These are phyloP conservation scores for Sutorius australiensis DNA, from an alignment of 768 basidiomycete species.

Conservation along the genomic window DNA sequence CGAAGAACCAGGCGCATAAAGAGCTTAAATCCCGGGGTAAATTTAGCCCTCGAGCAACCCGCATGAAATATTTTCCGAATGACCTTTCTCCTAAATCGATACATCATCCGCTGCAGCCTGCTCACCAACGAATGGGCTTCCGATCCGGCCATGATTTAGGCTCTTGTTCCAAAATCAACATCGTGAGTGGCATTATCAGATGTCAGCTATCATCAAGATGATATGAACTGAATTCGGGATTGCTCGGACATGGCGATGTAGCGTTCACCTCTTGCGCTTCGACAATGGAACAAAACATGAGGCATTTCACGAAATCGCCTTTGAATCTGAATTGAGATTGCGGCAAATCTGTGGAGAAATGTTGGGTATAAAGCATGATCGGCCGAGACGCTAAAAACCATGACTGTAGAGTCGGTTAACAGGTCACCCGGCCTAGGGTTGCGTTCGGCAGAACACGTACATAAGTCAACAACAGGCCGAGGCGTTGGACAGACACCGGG, in stretches of 20 bases:
- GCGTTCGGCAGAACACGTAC: conserved; percentile 6
- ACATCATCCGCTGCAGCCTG: background rate
- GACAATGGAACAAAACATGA: background rate
- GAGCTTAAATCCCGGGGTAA: background rate
- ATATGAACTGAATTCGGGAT: background rate
- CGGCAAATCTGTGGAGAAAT: background rate
- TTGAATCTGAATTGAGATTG: background rate
- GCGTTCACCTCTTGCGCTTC: background rate
- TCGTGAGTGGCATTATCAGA: background rate
- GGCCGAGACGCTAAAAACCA: background rate
- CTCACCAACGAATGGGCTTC: background rate
- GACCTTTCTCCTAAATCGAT: background rate
- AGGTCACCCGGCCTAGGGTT: background rate
- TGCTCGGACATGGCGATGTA: background rate
- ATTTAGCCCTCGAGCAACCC: background rate
- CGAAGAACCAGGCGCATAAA: background rate
- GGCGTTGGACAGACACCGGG: background rate
- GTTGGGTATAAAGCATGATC: background rate
- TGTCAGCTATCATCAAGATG: background rate
- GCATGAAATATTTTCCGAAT: background rate
- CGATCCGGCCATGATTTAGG: background rate
- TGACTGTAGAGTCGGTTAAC: background rate
- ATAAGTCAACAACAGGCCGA: background rate
- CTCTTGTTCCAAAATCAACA: background rate
- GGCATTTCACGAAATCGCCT: background rate